Base-by-base conservation (phyloP, 2,329 filamentous ascomycete species). In the Tolypocladium ovalisporum region DNA sequence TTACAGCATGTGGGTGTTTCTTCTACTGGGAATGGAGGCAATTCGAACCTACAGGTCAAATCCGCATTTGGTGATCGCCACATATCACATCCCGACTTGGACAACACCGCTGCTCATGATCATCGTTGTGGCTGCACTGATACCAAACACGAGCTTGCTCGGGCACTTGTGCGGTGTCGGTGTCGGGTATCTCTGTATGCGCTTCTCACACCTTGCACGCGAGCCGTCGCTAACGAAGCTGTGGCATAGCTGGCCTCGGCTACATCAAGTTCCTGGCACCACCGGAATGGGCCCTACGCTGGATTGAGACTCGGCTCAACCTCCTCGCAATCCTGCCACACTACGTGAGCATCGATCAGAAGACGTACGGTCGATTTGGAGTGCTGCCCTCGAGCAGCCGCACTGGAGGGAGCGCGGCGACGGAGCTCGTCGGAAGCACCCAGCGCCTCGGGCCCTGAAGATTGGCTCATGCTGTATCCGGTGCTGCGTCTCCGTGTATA, bases 301-400 rank as follows among this genome's bases (percentile, higher is more conserved):
- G 88, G 85, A 80, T 97, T 57, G 94, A 99, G 74, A 84, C 83
- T 22, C 95, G 93, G 69, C 75, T 97, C 59, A 94, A 96, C 67
- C 79, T 97, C 12, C 78, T 96, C 27, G 89, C 85, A 24, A 81
- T 90, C 59, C 74, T 97, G 32, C 93, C 93, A 51, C 90, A 96
- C 73, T 97, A 96, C 67, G 88, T 97, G 53, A 95, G 89, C 57
- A 86, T 97, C 19, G 93, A 97, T 67, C 92, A 96, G 73, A 97
- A 96, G 79, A 96, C 90, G 7, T 96, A 93, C 67, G 93, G 93
- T 9, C 82, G 93, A 56, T 97, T 96, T 66, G 93, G 93, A 2
- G 88, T 97, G 17, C 76, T 97, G 57, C 93, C 92, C 2, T 80
- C 84, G 1, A 77, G 66, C 44, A 69, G 71, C 56, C 68, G 72